These are phyloP conservation scores for Pontederia crassipes DNA, from an alignment of 176 grass and related monocot genomes.

Conservation along the genomic window DNA sequence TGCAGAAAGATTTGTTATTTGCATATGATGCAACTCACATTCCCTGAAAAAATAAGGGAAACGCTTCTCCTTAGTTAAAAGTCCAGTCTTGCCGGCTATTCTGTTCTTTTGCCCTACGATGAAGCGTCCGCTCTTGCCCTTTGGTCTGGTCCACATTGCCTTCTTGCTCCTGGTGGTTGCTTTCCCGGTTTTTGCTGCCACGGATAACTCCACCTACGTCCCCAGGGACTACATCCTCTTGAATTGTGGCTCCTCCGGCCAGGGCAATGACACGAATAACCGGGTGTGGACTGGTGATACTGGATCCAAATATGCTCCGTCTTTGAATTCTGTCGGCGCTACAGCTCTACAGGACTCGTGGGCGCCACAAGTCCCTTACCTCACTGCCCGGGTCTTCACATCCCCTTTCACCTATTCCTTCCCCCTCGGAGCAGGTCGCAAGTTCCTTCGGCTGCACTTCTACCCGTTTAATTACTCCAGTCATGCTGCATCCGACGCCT, in stretches of 20 bases:
- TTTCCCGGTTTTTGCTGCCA: not conserved
- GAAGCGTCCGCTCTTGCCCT: not conserved
- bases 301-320: slow-evolving; percentile 47
- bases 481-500: slow-evolving; percentile 39
- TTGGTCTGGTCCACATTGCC: not conserved
- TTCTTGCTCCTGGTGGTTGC: not conserved
- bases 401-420: slow-evolving; percentile 79
- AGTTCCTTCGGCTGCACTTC: slow-evolving; percentile 81
- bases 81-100: not conserved
- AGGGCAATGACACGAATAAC: slow-evolving; percentile 38
- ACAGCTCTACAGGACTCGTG: slow-evolving; percentile 37
- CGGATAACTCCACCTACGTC: slow-evolving; percentile 17
- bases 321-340: slow-evolving; percentile 18
- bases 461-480: slow-evolving; percentile 51
- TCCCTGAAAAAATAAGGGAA: too few relatives aligned
- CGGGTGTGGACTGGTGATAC: slow-evolving; percentile 46
- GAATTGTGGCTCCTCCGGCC: slow-evolving; percentile 53
- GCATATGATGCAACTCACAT: too few relatives aligned
- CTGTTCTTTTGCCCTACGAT: not conserved
- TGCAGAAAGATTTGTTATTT: too few relatives aligned
- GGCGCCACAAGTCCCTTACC: slow-evolving; percentile 57
- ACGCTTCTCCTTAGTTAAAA: too few relatives aligned
- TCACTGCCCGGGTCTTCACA: slow-evolving; percentile 54
- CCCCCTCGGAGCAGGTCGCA: slow-evolving; percentile 57
- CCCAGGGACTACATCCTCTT: slow-evolving; percentile 69